Evolutionary conservation across 208 protist species (phyloP).

Genomic region (Wallacemonas sp.): DNA sequence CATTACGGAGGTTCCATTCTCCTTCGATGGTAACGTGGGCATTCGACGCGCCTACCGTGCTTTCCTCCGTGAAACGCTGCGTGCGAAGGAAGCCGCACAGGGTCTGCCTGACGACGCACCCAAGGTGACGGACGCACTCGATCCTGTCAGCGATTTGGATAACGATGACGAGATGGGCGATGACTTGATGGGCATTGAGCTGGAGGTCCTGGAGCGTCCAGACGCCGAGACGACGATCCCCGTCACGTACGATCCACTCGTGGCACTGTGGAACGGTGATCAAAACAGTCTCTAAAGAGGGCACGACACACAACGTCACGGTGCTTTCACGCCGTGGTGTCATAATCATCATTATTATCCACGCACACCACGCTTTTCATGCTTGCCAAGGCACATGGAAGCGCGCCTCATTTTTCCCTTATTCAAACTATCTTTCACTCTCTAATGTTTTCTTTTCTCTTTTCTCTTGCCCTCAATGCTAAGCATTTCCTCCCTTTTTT

Average conservation of each 20-base stretch:
- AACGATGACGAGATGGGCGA: neutral
- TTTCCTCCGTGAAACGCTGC: neutral
- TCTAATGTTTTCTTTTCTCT: constrained; percentile 13
- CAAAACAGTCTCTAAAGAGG: no score
- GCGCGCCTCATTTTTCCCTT: constrained; percentile 12
- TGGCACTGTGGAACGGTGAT: neutral
- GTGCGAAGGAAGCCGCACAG: neutral
- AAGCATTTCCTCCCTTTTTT: neutral
- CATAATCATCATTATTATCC: no score
- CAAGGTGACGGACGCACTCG: neutral
- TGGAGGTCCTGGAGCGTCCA: neutral
- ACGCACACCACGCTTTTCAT: no score
- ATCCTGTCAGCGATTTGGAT: neutral
- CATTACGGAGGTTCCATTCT: neutral
- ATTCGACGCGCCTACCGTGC: neutral
- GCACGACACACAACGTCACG: no score
- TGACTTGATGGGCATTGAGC: neutral
- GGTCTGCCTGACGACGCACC: no score
- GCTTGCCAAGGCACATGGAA: no score
- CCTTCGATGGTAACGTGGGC: neutral
- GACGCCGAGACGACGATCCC: neutral
- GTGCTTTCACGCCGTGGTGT: no score
- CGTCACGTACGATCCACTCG: neutral
- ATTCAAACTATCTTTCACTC: neutral
- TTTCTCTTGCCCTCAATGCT: no score